phyloP scores from a whole-genome alignment of 768 basidiomycete genomes.

The Pleurotus djamor region DNA sequence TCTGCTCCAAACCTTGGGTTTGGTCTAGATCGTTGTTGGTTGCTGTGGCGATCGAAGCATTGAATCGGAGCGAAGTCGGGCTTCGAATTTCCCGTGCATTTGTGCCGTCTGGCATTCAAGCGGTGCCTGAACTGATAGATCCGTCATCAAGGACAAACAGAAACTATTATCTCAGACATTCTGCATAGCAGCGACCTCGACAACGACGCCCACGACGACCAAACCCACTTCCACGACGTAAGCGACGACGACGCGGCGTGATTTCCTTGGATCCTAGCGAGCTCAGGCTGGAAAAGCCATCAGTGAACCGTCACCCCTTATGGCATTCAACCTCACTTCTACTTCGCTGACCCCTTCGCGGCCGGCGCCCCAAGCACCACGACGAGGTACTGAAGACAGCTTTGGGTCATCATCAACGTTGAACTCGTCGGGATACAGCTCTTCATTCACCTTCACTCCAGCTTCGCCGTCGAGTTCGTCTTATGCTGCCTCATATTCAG shows the following conservation, averaged over 20 bases:
- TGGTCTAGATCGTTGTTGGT: no score
- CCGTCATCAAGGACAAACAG: constrained; percentile 6
- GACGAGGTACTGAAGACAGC: constrained; percentile 38
- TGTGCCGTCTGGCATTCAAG: neutral
- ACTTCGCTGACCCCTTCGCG: constrained; percentile 73
- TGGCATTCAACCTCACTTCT: constrained; percentile 23
- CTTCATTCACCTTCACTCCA: constrained; percentile 53
- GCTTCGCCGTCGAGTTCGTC: constrained; percentile 55
- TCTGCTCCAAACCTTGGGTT: no score
- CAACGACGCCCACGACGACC: constrained; percentile 1
- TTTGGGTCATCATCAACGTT: constrained; percentile 41
- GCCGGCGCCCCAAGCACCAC: constrained; percentile 74
- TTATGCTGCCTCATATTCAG: constrained; percentile 67
- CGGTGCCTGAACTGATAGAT: neutral
- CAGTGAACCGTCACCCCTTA: neutral
- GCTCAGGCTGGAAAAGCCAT: neutral
- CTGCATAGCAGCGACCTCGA: neutral
- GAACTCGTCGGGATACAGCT: constrained; percentile 54
- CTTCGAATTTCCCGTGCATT: no score
- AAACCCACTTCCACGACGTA: neutral
- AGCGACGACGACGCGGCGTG: neutral
- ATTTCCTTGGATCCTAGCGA: neutral
- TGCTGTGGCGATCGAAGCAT: no score
- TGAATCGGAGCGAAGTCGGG: no score
- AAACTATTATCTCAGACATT: constrained; percentile 7